Evolutionary conservation across 2,329 filamentous ascomycete species (phyloP).

Genomic region (Penicillium sp.): DNA sequence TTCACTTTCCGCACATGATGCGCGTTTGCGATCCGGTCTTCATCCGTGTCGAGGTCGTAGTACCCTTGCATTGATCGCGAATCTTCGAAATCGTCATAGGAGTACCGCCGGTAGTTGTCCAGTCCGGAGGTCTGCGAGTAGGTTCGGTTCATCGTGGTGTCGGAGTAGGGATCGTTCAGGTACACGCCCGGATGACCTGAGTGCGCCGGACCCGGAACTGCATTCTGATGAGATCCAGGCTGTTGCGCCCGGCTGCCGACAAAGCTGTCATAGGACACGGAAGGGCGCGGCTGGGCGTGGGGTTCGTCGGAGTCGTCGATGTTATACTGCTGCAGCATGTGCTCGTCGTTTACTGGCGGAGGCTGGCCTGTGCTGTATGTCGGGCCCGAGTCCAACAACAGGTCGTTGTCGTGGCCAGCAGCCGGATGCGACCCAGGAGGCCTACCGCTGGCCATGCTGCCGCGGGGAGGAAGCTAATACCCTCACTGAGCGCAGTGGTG

Average conservation of each 20-base stretch:
- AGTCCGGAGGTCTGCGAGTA: constrained; percentile 77
- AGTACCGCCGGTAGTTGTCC: constrained; percentile 87
- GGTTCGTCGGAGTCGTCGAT: constrained; percentile 63
- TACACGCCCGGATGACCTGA: constrained; percentile 34
- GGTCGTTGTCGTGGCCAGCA: constrained; percentile 45
- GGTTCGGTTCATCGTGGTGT: constrained; percentile 41
- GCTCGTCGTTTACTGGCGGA: constrained; percentile 76
- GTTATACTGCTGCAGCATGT: constrained; percentile 71
- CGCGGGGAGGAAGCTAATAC: constrained; percentile 35
- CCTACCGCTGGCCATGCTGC: constrained; percentile 52
- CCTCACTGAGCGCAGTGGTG: constrained; percentile 28
- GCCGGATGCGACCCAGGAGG: constrained; percentile 51
- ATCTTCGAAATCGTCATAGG: constrained; percentile 80
- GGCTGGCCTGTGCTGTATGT: constrained; percentile 71
- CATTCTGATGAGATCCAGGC: constrained; percentile 40
- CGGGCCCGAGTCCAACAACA: constrained; percentile 43
- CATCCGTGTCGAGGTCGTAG: constrained; percentile 65
- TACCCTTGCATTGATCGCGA: constrained; percentile 65
- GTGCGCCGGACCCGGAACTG: constrained; percentile 40
- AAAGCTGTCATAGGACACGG: constrained; percentile 92
- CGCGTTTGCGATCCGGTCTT: constrained; percentile 54
- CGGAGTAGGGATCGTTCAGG: constrained; percentile 39
- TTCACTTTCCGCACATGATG: constrained; percentile 57
- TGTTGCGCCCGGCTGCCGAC: constrained; percentile 64
- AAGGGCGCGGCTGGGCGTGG: constrained; percentile 63